Conservation (phyloP, 495 filamentous ascomycete species). For the Articulospora tetracladia region DNA sequence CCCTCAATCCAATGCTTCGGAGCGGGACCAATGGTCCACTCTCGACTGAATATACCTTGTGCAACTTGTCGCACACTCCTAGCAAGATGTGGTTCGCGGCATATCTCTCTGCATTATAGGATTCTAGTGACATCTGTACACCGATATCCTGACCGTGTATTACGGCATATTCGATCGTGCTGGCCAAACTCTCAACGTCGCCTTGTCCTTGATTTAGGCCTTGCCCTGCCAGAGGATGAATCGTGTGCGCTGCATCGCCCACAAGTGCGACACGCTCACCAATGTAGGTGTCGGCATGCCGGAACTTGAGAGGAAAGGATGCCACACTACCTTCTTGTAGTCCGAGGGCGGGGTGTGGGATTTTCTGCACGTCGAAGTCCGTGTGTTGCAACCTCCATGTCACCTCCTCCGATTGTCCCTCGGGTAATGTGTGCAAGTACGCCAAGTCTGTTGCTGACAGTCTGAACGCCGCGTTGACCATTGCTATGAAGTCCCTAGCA, state of each 20-base stretch:
- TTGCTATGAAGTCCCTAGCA: conserved; percentile 67
- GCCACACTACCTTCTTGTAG: conserved; percentile 82
- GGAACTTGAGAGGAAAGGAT: conserved; percentile 84
- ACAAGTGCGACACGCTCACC: conserved; percentile 83
- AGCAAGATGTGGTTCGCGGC: conserved; percentile 79
- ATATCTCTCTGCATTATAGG: conserved; percentile 76
- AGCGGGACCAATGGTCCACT: conserved; percentile 72
- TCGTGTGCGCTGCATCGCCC: conserved; percentile 91
- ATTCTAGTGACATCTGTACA: conserved; percentile 64
- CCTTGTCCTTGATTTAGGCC: conserved; percentile 91
- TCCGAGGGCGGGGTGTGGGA: conserved; percentile 56
- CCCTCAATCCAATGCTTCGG: conserved; percentile 70
- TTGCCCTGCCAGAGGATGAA: conserved; percentile 92
- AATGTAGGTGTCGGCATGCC: conserved; percentile 89
- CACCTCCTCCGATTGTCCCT: conserved; percentile 68
- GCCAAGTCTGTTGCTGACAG: conserved; percentile 72
- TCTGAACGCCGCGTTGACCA: conserved; percentile 93
- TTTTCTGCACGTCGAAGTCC: conserved; percentile 35
- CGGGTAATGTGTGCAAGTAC: conserved; percentile 65
- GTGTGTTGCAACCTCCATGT: conserved; percentile 77
- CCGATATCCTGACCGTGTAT: conserved; percentile 84
- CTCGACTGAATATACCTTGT: conserved; percentile 81
- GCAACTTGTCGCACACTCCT: conserved; percentile 87
- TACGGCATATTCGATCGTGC: conserved; percentile 72
- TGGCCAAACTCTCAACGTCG: conserved; percentile 73